Conservation (phyloP, 441 rosid genomes). For the Gossypium gossypioides region DNA sequence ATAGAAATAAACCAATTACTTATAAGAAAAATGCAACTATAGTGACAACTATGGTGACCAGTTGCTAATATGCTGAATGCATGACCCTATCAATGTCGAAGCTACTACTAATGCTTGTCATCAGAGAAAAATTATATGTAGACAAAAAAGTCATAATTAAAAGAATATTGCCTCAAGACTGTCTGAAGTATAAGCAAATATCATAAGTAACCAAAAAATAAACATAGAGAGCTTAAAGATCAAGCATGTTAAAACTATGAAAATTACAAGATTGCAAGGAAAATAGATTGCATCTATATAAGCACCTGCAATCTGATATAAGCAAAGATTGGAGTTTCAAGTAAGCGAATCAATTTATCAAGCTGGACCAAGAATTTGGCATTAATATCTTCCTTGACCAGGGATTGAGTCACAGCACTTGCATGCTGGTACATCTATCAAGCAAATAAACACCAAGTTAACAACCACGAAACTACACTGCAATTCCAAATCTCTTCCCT, state of each 20-base stretch:
- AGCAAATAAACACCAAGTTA: conserved; percentile 13
- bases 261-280: neutral
- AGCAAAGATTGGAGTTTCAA: conserved; percentile 96
- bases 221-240: neutral
- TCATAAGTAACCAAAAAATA: neutral
- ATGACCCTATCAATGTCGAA: neutral
- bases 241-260: neutral
- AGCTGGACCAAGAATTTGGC: conserved; percentile 96
- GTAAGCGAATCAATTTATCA: conserved; percentile 90
- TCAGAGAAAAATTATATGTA: neutral
- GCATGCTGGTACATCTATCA: conserved; percentile 92
- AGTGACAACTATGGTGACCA: neutral
- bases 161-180: neutral
- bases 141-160: neutral
- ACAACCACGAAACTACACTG: neutral
- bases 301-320: conserved; percentile 97
- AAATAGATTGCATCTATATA: neutral
- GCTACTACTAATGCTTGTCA: neutral
- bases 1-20: neutral
- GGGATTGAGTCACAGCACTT: conserved; percentile 81
- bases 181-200: neutral
- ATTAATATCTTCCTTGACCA: conserved; percentile 90
- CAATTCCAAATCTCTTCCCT: neutral
- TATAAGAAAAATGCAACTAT: neutral
- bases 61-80: neutral